Percentiles rank a stretch among this genome's conserved stretches.
These are phyloP conservation scores for Ogataea trehaloabstinens DNA, from an alignment of 805 yeast species.

Conservation along the genomic window DNA sequence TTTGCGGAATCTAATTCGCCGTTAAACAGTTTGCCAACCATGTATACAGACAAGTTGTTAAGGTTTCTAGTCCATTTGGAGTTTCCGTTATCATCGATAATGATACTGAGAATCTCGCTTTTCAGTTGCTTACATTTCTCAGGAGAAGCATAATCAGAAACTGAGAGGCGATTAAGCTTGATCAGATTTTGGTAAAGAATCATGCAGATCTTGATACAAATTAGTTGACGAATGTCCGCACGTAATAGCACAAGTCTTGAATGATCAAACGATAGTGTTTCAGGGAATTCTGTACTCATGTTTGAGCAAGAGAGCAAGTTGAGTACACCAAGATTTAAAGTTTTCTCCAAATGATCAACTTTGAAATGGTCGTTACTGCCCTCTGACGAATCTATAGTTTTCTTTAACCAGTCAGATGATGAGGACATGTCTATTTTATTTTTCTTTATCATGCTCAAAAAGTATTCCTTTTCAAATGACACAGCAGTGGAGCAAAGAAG, in stretches of 20 bases:
- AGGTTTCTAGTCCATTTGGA: constrained; percentile 89
- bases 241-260: constrained; percentile 72
- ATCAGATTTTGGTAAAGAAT: constrained; percentile 71
- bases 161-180: constrained; percentile 29
- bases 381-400: constrained; percentile 18
- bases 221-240: constrained; percentile 83
- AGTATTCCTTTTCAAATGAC: constrained; percentile 85
- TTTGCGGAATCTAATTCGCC: constrained; percentile 36
- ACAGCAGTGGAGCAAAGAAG: constrained; percentile 82
- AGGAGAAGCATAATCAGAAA: constrained; percentile 35
- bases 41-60: constrained; percentile 65
- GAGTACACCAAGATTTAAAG: constrained; percentile 52
- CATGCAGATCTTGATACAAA: constrained; percentile 72
- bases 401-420: constrained; percentile 65
- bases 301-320: constrained; percentile 72
- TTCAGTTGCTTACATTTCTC: constrained; percentile 50
- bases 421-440: constrained; percentile 59
- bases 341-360: constrained; percentile 22
- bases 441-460: constrained; percentile 49
- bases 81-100: constrained; percentile 82
- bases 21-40: constrained; percentile 40
- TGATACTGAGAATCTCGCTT: constrained; percentile 72
- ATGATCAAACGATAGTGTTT: constrained; percentile 80
- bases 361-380: not conserved
- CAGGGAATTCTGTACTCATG: constrained; percentile 80